Base-by-base conservation (phyloP, 768 basidiomycete genomes). In the Tylopilus felleus region DNA sequence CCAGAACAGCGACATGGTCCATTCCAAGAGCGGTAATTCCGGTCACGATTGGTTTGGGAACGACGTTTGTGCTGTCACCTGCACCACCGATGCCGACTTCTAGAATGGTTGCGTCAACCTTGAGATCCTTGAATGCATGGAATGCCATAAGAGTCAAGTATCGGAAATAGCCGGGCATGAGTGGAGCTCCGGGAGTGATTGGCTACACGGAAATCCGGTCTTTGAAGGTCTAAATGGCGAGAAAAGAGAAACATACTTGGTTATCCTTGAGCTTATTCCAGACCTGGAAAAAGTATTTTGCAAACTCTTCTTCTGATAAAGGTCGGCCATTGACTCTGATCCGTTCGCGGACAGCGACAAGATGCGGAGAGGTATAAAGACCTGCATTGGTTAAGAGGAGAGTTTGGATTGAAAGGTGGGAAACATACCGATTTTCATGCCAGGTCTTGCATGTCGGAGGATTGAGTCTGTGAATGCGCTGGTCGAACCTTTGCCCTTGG, bases 401-500 rank as follows among this genome's bases (percentile, higher is more conserved):
- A 43, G 14, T 47, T 21, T 2, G 27, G 1, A 29, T 6, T 25
- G 23, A 31, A 49, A 44, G 22, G 38, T 8, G 13, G 13, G 36
- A 36, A 16, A 64, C 84, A 59, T 65, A 90, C 93, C 96, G 58
- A 90, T 81, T 76, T 85, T 94, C 77, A 86, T 90, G 2, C 77
- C 73, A 8, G 94, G 87, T 59, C 73, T 80, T n/a, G 79, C 72
- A 55, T 80, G 77, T n/a, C 91, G 82, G 47, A 98, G 75, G 49
- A 98, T 85, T 10, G 89, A 90, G 62, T 93, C 88, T 5, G 83
- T 81, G 64, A 98, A 98, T 8, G 97, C 96, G 59, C 90, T 92
- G 1, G 97, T 94, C 4, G 96, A 98, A 8, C 96, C 96, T 70
- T 99, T 99, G 31, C 96, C 96, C 73, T 99, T 99, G 5, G 97